A percentile compares a stretch with the other conserved stretches of the same genome.
These are phyloP conservation scores for Hypericum perforatum DNA, from an alignment of 345 rosid species.

Conservation along the genomic window DNA sequence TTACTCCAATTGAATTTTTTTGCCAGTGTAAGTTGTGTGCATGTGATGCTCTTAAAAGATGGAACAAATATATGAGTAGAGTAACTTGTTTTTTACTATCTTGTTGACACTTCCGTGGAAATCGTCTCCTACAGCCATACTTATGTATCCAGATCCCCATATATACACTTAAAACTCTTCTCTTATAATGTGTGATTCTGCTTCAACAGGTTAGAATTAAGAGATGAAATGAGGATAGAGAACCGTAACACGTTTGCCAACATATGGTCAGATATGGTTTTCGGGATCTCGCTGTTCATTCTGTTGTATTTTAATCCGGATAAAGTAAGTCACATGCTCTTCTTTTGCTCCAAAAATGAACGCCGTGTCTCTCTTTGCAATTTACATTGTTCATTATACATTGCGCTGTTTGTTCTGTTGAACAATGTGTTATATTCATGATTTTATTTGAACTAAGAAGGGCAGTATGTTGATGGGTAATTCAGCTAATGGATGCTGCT, in stretches of 20 bases:
- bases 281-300: slow-evolving; percentile 72
- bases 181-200: slow-evolving; percentile 11
- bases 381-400: neutral
- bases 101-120: slow-evolving; percentile 1
- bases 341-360: neutral
- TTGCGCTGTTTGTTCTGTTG: too few relatives aligned
- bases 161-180: neutral
- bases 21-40: too few relatives aligned
- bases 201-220: slow-evolving; percentile 66
- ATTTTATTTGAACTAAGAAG: too few relatives aligned
- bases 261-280: slow-evolving; percentile 88
- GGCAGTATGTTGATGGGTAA: too few relatives aligned
- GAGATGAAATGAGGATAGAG: slow-evolving; percentile 80
- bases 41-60: too few relatives aligned
- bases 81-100: too few relatives aligned
- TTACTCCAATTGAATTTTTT: too few relatives aligned
- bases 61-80: neutral
- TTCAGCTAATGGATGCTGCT: too few relatives aligned
- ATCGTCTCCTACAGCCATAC: neutral
- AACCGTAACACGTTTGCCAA: slow-evolving; percentile 89
- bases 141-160: neutral
- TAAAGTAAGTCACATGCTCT: slow-evolving; percentile 38
- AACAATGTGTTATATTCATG: too few relatives aligned
- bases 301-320: slow-evolving; percentile 77
- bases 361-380: neutral